A percentile compares a stretch with the other conserved stretches of the same genome.
Evolutionary conservation across 2,329 filamentous ascomycete genomes (phyloP).

Genomic region (Pseudocercospora pini-densiflorae): DNA sequence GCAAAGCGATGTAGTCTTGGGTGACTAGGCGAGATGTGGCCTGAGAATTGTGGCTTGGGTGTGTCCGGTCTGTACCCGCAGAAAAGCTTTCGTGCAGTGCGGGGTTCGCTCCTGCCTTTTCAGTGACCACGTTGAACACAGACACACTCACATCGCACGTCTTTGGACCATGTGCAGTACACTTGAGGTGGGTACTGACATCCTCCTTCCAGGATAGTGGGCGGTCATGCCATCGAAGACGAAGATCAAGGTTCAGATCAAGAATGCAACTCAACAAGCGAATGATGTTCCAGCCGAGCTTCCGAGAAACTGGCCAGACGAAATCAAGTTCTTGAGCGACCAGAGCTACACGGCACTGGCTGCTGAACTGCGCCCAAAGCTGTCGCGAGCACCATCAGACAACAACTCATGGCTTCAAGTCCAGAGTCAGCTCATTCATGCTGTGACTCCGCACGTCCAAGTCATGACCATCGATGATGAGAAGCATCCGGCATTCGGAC

Average conservation of each 20-base stretch:
- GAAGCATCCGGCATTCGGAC: conserved; percentile 54
- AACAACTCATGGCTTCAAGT: conserved; percentile 34
- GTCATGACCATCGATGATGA: conserved; percentile 48
- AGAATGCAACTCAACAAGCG: not conserved
- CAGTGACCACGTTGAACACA: not conserved
- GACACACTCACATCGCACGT: not conserved
- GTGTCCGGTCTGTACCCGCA: not conserved
- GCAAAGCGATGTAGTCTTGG: not conserved
- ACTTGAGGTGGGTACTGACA: too few species aligned
- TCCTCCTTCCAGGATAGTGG: not conserved
- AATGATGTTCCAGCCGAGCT: not conserved
- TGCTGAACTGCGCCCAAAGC: conserved; percentile 30
- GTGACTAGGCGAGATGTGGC: not conserved
- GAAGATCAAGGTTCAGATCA: conserved; percentile 3
- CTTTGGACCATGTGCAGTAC: too few species aligned
- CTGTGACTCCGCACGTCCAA: conserved; percentile 45
- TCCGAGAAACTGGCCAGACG: conserved; percentile 39
- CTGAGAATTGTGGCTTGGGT: not conserved
- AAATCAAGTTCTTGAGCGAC: conserved; percentile 38
- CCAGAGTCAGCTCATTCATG: conserved; percentile 24
- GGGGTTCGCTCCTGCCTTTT: not conserved
- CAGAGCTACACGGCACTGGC: conserved; percentile 39
- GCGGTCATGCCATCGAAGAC: conserved; percentile 3
- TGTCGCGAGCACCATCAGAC: conserved; percentile 33
- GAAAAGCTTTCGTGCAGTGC: not conserved